Evolutionary conservation across 306 rosid genomes (phyloP), one percentile per base, ranked within the genome.

Genomic region (Bauhinia variegata): DNA sequence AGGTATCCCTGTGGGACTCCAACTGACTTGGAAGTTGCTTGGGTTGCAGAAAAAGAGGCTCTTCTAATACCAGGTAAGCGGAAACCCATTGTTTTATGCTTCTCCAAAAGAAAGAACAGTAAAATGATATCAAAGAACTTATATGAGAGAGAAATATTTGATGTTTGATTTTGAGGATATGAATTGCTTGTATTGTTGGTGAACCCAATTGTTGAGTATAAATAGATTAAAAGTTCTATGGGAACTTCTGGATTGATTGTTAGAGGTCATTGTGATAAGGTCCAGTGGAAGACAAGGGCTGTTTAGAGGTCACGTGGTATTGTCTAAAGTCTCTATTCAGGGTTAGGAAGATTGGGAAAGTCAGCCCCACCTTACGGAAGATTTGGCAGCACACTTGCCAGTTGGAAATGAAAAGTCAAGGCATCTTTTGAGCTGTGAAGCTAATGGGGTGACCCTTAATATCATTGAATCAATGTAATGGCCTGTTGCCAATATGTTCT

Each of bases 281-380:
- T 48, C 60, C 28, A 28, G 8, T 32, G 11, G 34, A 13, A 54
- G 65, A 53, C 52, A 62, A 42, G 34, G 50, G 70, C 53, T 43
- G 17, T 8, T 30, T 38, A 57, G 28, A 55, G 30, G 56, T 63
- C 72, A 49, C 63, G 52, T 67, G 55, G 18, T 7, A 1, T 52
- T 72, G 82, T 78, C 77, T 65, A 13, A 0, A n/a, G 17, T 7
- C 8, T 16, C 6, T 4, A 9, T 63, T 17, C 17, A 60, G 65
- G 65, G 41, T 23, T 19, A 42, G 10, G 37, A 28, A 23, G 23
- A 30, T 63, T 43, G 15, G 18, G 38, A 12, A 46, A 8, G 11
- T 11, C 15, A 30, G 33, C 30, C 73, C 42, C 18, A 39, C 18
- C 32, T n/a, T 41, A 7, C 19, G 39, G 60, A 28, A 38, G 54